A percentile compares a stretch with the other conserved stretches of the same genome.
Conservation (phyloP, 805 yeast genomes). For the Starmerella floris region DNA sequence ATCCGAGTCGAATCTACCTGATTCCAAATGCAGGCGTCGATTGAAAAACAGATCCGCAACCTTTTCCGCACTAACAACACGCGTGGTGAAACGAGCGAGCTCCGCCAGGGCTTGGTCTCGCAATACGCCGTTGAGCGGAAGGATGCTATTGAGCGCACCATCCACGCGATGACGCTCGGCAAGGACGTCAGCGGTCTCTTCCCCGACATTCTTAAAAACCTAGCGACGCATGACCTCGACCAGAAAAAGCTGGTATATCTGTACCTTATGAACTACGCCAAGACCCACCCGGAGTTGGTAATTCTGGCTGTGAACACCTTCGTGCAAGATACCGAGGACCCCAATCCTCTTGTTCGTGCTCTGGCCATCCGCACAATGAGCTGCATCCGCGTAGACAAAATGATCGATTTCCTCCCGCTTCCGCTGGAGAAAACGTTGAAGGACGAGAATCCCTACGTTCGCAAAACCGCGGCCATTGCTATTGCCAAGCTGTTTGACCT, state of each 20-base stretch:
- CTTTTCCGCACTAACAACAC: conserved; percentile 46
- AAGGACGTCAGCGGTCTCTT: conserved; percentile 89
- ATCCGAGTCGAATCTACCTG: no score
- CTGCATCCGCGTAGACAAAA: conserved; percentile 86
- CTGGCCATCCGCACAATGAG: conserved; percentile 98
- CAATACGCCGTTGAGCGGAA: conserved; percentile 84
- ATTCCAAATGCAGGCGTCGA: conserved; percentile 15
- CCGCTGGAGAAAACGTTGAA: conserved; percentile 73
- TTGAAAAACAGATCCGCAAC: conserved; percentile 42
- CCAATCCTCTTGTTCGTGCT: conserved; percentile 90
- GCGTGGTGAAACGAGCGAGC: conserved; percentile 69
- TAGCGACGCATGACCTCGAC: conserved; percentile 91
- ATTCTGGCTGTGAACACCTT: conserved; percentile 94
- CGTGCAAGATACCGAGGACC: conserved; percentile 88
- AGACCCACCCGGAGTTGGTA: conserved; percentile 87
- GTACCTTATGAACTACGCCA: conserved; percentile 94
- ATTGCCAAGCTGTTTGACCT: conserved; percentile 90
- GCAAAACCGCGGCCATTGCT: conserved; percentile 95
- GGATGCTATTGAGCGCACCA: conserved; percentile 92
- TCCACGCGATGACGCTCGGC: conserved; percentile 96
- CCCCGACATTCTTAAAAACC: conserved; percentile 91
- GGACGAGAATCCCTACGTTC: conserved; percentile 93
- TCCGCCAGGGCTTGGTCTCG: conserved; percentile 79
- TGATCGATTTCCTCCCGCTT: conserved; percentile 85
- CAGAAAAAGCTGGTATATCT: conserved; percentile 92